These are phyloP conservation scores for Chaetothyriales sp. DNA, from an alignment of 2,329 filamentous ascomycete genomes.

Conservation along the genomic window DNA sequence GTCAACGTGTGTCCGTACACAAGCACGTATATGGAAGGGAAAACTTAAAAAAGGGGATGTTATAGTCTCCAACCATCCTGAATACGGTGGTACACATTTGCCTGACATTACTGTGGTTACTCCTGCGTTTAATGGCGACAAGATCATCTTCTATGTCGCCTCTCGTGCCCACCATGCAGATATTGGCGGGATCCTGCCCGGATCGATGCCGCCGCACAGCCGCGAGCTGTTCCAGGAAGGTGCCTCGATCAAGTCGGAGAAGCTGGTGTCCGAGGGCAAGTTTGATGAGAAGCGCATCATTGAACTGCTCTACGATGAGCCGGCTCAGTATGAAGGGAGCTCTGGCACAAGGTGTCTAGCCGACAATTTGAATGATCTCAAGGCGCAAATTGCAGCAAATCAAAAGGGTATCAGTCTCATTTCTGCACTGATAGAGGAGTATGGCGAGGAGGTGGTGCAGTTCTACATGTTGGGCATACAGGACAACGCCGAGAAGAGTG, in stretches of 20 bases:
- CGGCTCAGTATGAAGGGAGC: conserved; percentile 59
- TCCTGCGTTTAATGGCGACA: conserved; percentile 51
- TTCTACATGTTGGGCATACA: conserved; percentile 77
- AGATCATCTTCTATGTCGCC: conserved; percentile 69
- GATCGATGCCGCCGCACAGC: conserved; percentile 70
- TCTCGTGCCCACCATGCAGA: conserved; percentile 71
- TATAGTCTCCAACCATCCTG: conserved; percentile 69
- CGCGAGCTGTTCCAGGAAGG: conserved; percentile 51
- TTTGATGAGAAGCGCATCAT: conserved; percentile 67
- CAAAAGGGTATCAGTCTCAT: conserved; percentile 73
- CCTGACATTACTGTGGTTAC: conserved; percentile 73
- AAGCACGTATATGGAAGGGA: conserved; percentile 64
- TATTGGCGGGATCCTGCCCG: conserved; percentile 68
- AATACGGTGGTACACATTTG: conserved; percentile 69
- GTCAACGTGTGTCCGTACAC: conserved; percentile 62
- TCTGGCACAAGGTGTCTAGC: conserved; percentile 62
- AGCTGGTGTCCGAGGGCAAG: conserved; percentile 34
- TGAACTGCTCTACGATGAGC: conserved; percentile 56
- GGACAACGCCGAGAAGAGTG: conserved; percentile 60
- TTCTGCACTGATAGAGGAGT: conserved; percentile 57
- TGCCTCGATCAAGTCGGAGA: conserved; percentile 47
- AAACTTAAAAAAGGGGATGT: conserved; percentile 67
- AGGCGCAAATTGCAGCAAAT: conserved; percentile 75
- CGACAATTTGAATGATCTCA: conserved; percentile 75
- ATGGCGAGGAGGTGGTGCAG: conserved; percentile 60